phyloP scores from a whole-genome alignment of 179 eudicot species.

The Beta macrorhiza region DNA sequence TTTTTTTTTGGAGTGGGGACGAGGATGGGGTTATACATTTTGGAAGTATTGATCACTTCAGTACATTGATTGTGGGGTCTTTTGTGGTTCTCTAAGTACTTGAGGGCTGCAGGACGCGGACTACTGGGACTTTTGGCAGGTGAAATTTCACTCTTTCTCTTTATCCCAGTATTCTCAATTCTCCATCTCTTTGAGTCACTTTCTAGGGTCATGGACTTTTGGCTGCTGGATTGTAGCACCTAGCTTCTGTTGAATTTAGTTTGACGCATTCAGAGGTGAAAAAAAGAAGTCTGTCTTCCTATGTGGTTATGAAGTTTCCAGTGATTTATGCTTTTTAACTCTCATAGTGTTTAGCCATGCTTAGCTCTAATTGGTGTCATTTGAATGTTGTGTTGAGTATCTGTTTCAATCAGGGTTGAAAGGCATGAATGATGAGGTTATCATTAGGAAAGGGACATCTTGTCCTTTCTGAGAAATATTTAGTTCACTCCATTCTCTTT shows the following conservation, averaged over 20 bases:
- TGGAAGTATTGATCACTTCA: background rate
- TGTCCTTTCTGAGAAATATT: background rate
- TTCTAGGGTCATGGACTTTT: background rate
- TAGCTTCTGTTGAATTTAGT: background rate
- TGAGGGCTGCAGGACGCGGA: conserved; percentile 28
- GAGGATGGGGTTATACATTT: background rate
- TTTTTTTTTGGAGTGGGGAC: background rate
- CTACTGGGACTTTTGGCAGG: conserved; percentile 22
- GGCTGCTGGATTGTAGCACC: too few relatives aligned
- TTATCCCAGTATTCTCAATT: background rate
- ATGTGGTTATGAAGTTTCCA: background rate
- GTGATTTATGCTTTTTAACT: background rate
- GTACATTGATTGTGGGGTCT: background rate
- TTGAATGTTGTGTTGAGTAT: background rate
- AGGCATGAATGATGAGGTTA: background rate
- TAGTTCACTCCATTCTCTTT: too few relatives aligned
- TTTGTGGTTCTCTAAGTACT: conserved; percentile 9
- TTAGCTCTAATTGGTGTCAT: background rate
- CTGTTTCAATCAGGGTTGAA: background rate
- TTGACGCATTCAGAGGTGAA: too few relatives aligned
- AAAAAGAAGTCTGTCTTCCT: background rate
- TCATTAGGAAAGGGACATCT: background rate
- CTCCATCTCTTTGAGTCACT: background rate
- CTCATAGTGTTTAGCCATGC: background rate
- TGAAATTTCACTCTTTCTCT: background rate